Evolutionary conservation across 1,139 yeast genomes (phyloP), one percentile per base, ranked within the genome.

Genomic region (Sugiyamaella japonica): DNA sequence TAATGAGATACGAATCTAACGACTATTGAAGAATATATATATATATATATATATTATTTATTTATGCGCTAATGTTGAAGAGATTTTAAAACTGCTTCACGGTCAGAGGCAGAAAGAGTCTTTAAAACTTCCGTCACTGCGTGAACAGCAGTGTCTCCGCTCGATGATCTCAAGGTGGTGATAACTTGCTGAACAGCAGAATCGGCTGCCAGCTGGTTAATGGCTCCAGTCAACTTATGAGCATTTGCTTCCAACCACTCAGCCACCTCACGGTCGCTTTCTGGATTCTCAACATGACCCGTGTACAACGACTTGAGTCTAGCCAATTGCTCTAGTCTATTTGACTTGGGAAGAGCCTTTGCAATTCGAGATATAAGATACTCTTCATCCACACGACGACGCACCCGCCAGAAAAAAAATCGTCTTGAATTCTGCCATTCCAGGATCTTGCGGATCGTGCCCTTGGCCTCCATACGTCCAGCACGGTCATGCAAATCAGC

Each of bases 401-500:
- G 89, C 62, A 89, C 82, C 75, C 99, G 85, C 99, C 99, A 93
- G 93, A 89, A 93, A 84, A 93, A 95, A 83, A 82, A 88, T 68
- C 98, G 84, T 78, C 99, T 89, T 34, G 98, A 83, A 54, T 90
- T 80, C 47, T 74, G 73, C 97, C 97, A 91, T 66, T 86, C 84
- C 56, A 93, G 74, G 65, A 90, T 95, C 72, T 86, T 85, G 65
- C 86, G 81, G 66, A 93, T 89, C 54, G 86, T 88, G 58, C 95
- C 96, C 80, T 93, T 95, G 57, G 96, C 95, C 75, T 86, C 75
- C 98, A 93, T 93, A 76, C 99, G 90, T 43, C 95, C 96, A 12
- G 97, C 86, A 75, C 97, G 85, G 72, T 93, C 99, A 70, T 93
- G 99, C 71, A 93, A 80, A 71, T 93, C 99, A 53, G 98, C 99